Evolutionary conservation across 2,329 filamentous ascomycete species (phyloP), one percentile per base, ranked within the genome.

Genomic region (Stachybotrys elegans): DNA sequence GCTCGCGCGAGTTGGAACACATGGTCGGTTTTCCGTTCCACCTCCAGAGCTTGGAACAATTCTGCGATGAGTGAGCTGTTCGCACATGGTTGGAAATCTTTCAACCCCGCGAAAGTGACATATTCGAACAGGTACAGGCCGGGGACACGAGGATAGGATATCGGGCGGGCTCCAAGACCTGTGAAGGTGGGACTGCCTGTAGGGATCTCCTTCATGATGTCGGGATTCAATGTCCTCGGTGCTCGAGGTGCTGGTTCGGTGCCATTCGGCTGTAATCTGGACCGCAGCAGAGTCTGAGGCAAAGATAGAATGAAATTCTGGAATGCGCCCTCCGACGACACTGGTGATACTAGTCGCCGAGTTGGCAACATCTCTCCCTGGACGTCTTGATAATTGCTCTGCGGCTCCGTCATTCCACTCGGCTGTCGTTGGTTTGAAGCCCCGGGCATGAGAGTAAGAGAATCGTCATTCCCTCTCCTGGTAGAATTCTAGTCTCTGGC

Each of bases 11-110:
- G 31, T 22, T 48, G 53, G 49, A 63, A 63, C 13, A 58, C 1
- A 11, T 22, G 27, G 38, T 66, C 58, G 11, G 44, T 48, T 13
- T 45, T 27, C 4, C 31, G 19, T 21, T 64, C 57, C 14, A 45
- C 38, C 2, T 37, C 16, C 9, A 65, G 44, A 3, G 47, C 23
- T 1, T 50, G 22, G 44, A 63, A 59, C 6, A 61, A 17, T 12
- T 47, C 44, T 2, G 47, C 22, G 5, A 47, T 16, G 19, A 54
- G 49, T 2, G 57, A 52, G 12, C 55, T 6, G 6, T 13, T 40
- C 3, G 50, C 52, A 34, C 63, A 66, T 13, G 61, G 58, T 42
- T 65, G 59, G 40, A 54, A 64, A 2, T 60, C 60, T 32, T 37
- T 14, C 5, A 40, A 27, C 9, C 59, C 56, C 1, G 46, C 19